Percentiles rank a stretch among this genome's conserved stretches.
These are phyloP conservation scores for Fraxinus sp. DNA, from an alignment of 305 asterid genomes.

Conservation along the genomic window DNA sequence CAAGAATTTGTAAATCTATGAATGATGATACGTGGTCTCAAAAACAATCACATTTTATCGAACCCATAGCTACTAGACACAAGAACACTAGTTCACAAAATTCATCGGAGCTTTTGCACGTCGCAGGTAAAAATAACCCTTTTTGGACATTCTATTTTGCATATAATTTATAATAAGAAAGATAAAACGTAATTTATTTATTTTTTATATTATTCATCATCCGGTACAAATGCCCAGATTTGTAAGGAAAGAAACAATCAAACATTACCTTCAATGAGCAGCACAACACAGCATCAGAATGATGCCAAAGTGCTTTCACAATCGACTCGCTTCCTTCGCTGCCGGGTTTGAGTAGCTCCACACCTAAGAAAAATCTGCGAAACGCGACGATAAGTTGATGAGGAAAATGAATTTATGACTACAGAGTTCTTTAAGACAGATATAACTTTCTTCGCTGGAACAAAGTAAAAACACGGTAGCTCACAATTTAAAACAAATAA, in stretches of 20 bases:
- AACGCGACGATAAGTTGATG: neutral
- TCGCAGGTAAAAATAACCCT: neutral
- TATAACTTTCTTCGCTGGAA: neutral
- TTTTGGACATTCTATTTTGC: neutral
- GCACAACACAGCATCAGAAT: slow-evolving; percentile 82
- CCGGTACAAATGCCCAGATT: neutral
- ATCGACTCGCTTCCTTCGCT: slow-evolving; percentile 61
- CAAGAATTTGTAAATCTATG: neutral
- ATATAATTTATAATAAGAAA: neutral
- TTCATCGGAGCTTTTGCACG: neutral
- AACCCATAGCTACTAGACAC: neutral
- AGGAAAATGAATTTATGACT: neutral
- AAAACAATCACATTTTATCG: neutral
- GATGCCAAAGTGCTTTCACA: slow-evolving; percentile 87
- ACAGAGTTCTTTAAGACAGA: neutral
- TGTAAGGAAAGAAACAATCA: neutral
- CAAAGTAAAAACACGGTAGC: neutral
- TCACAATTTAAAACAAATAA: neutral
- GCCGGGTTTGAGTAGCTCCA: slow-evolving; percentile 69
- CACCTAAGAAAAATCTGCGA: slow-evolving; percentile 75
- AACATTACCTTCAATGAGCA: slow-evolving; percentile 78
- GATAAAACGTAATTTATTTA: neutral
- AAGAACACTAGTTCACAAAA: neutral
- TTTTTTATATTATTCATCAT: neutral
- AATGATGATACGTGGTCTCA: neutral